Evolutionary conservation across 164 flowering plant genomes (phyloP).

Genomic region (Sedum album): DNA sequence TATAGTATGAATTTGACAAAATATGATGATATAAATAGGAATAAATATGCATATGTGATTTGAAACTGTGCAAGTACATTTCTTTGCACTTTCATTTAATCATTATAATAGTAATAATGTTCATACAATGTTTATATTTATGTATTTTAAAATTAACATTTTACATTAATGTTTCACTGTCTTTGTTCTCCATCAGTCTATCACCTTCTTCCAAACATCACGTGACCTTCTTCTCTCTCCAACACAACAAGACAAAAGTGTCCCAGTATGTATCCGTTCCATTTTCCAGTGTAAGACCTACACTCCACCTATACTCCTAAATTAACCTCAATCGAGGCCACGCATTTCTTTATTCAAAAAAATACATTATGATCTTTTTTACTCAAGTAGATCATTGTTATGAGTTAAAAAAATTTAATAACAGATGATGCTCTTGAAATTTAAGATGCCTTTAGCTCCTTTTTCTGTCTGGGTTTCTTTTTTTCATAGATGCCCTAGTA

Average conservation of each 20-base stretch:
- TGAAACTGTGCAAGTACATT: too few relatives aligned
- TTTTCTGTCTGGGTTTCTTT: background rate
- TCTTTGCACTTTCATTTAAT: too few relatives aligned
- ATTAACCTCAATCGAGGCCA: background rate
- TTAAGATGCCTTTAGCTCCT: background rate
- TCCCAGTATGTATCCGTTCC: conserved; percentile 1
- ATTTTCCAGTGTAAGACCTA: background rate
- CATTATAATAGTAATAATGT: too few relatives aligned
- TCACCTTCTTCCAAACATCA: conserved; percentile 2
- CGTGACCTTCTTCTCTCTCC: conserved; percentile 6
- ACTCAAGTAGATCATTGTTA: too few relatives aligned
- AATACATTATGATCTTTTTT: background rate
- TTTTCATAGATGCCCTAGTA: background rate
- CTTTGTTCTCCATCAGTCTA: background rate
- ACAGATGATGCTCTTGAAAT: background rate
- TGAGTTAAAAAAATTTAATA: too few relatives aligned
- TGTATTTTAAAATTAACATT: background rate
- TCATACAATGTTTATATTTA: too few relatives aligned
- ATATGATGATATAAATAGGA: too few relatives aligned
- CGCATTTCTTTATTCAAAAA: background rate
- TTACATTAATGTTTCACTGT: background rate
- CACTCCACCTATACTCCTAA: background rate
- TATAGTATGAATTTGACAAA: background rate
- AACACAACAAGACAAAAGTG: conserved; percentile 7
- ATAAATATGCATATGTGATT: too few relatives aligned